Evolutionary conservation across 352 stramenopile genomes (phyloP), one percentile per base, ranked within the genome.

Genomic region (Pythium chondricola): DNA sequence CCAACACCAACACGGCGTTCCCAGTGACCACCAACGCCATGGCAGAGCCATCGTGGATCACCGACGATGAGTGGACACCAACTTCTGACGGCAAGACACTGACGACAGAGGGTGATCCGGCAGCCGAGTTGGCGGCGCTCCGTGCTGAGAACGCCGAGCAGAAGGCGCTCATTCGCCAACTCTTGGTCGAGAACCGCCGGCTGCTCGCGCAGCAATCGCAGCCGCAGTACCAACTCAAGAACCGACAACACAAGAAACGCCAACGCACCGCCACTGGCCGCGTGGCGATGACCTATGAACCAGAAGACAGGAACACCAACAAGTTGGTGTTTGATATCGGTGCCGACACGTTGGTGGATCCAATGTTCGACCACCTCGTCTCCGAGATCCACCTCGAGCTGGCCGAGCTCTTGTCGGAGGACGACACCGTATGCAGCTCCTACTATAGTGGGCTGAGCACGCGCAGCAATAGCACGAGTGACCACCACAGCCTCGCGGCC

Each of bases 131-230:
- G 22, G 33, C 38, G 26, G 20, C 17, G 7, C 17, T 58, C 32
- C 50, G 41, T 6, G 50, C 50, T 5, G 50, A 58, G n/a, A 51
- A 51, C 42, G 42, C 32, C 14, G 41, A 58, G 42, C 50, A 58
- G 16, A 50, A 47, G 21, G 50, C 41, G 16, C 32, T 58, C 17
- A 50, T 58, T 14, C 41, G 35, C 2, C 50, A 51, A 11, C 50
- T 58, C 27, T 18, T 58, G n/a, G 40, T 45, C 6, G 50, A 58
- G 16, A 58, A 58, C 8, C 50, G 42, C 3, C 41, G 42, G 2
- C 20, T 58, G 9, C 33, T 44, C 17, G n/a, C 49, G 2, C 42
- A 51, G 10, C 41, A 49, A 26, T 30, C 43, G 29, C 27, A 26
- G 6, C 26, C 45, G 27, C 22, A 40, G 14, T 17, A 33, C 2